Conservation (phyloP, 176 grass and related monocot genomes). For the Eleusine coracana region DNA sequence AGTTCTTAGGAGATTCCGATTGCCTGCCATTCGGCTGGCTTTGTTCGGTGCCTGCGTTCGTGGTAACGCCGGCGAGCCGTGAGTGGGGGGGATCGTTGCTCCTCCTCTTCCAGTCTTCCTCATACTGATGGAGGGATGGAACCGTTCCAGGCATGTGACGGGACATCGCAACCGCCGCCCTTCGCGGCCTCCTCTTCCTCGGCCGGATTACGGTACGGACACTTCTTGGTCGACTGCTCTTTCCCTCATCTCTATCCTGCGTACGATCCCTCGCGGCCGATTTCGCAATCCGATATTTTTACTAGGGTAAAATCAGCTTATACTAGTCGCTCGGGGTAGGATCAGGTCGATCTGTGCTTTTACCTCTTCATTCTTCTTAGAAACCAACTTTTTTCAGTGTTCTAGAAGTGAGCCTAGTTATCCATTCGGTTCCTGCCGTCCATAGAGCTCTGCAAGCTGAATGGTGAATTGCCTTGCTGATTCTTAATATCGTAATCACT, state of each 20-base stretch:
- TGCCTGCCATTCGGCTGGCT: not conserved
- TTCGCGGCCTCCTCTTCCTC: not conserved
- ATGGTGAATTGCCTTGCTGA: not conserved
- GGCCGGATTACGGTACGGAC: slow-evolving; percentile 31
- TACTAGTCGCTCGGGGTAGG: not conserved
- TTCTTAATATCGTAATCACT: not conserved
- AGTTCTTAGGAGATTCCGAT: not conserved
- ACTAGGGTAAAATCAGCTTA: not conserved
- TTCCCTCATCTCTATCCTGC: not conserved
- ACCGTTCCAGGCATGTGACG: slow-evolving; percentile 7
- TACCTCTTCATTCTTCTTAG: not conserved
- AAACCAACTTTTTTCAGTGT: not conserved
- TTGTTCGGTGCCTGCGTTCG: not conserved
- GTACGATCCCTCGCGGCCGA: not conserved
- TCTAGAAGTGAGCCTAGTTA: not conserved
- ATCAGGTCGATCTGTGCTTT: slow-evolving; percentile 23
- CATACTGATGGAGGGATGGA: slow-evolving; percentile 18
- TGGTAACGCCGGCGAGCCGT: not conserved
- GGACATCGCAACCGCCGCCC: not conserved
- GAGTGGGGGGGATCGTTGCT: not conserved
- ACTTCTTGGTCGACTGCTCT: not conserved
- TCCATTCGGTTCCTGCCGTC: not conserved
- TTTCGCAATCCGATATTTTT: not conserved
- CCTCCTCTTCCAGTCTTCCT: not conserved
- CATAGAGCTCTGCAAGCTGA: too few species aligned